Evolutionary conservation across 257 asterid species (phyloP), one percentile per base, ranked within the genome.

Genomic region (Striga asiatica): DNA sequence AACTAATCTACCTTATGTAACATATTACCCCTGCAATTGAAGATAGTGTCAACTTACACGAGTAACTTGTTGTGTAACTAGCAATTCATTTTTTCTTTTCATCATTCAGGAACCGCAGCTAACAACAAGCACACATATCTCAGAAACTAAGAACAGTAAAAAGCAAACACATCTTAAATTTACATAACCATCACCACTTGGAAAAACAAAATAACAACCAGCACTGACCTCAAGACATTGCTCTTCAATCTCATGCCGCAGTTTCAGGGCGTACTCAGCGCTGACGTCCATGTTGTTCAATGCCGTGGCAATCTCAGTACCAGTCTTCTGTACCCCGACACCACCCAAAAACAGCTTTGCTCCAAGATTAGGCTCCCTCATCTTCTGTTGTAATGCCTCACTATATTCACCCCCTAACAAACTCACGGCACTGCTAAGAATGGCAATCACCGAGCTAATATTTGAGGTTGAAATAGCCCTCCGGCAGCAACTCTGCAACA

Each of bases 241-340:
- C 68, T 91, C 98, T 78, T 91, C 98, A 60, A 91, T 86, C 81
- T 83, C 96, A 64, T 82, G 93, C 17, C 84, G 77, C 37, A 87
- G 83, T 64, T 91, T 91, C 73, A 82, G 58, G 22, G 85, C 89
- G 65, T 91, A 87, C 67, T 91, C 98, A 55, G 96, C 79, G 50
- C 94, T 87, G 56, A 91, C 84, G 66, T 91, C 98, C 81, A 91
- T 77, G 78, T 91, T 88, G 77, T 87, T 91, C 75, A 87, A 77
- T 61, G 83, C 82, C 5, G 94, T 82, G 18, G 98, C 77, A 58
- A 91, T 82, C 84, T 91, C 98, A 9, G 84, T 71, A 38, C 95
- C 94, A 50, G 93, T 84, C 81, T 84, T 87, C 51, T 78, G 87
- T 61, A 87, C 96, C 42, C 89, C 95, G 64, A 78, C 88, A 34